Percentiles rank a stretch among this genome's conserved stretches.
Evolutionary conservation across 1,284 basidiomycete genomes (phyloP).

Genomic region (Rhizoctonia solani): DNA sequence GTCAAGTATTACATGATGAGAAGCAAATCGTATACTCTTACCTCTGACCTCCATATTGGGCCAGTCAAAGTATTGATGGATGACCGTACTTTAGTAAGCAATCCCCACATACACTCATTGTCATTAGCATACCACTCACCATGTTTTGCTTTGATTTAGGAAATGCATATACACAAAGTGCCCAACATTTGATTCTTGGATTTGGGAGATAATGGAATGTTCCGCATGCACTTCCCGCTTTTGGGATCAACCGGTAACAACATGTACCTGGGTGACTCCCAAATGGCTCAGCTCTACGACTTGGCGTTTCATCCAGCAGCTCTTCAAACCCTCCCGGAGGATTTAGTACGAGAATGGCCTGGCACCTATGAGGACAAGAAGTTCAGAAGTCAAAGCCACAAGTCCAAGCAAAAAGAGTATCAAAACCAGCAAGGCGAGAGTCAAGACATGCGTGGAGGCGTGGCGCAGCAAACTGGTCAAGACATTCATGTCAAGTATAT

Average conservation of each 20-base stretch:
- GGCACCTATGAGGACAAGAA: neutral
- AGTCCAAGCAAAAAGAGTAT: too few relatives aligned
- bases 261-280: neutral
- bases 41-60: constrained; percentile 3
- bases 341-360: neutral
- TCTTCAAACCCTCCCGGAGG: neutral
- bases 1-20: constrained; percentile 12
- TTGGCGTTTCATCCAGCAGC: neutral
- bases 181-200: constrained; percentile 9
- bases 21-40: neutral
- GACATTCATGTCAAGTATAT: constrained; percentile 8
- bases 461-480: neutral
- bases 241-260: neutral
- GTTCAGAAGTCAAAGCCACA: neutral
- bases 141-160: neutral
- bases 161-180: neutral
- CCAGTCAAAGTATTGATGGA: too few relatives aligned
- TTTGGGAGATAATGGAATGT: neutral
- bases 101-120: too few relatives aligned
- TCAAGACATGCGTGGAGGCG: neutral
- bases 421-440: too few relatives aligned
- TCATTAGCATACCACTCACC: too few relatives aligned
- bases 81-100: too few relatives aligned
- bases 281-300: neutral
- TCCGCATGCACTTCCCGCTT: neutral